Evolutionary conservation across 441 rosid genomes (phyloP), one percentile per base, ranked within the genome.

Genomic region (Geranium incanum): DNA sequence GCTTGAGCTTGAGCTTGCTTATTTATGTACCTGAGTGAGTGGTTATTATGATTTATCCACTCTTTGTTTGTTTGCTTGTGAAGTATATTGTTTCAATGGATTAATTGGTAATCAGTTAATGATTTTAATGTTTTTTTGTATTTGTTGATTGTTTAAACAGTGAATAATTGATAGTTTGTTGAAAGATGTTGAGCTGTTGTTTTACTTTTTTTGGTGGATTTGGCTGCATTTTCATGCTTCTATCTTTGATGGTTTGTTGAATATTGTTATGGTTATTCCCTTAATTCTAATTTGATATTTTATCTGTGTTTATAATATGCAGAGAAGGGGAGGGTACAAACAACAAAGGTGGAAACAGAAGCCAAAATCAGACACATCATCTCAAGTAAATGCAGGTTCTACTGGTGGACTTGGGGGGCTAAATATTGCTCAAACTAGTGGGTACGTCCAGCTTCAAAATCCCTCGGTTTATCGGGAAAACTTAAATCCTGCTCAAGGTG

Each of bases 321-420:
- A 88, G 94, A 71, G 66, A 68, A 75, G 70, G 68, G 81, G 70
- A 59, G 75, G 71, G 62, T 66, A 69, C 66, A 33, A 67, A 74
- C 80, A 66, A 41, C 81, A 76, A n/a, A 70, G n/a, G 65, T 65
- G 84, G 88, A 75, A 78, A 69, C 77, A 55, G 48, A 71, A 75
- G 74, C 33, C 78, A 41, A 70, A 39, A 19, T 66, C 69, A 28
- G 71, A 79, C 23, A 60, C 8, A 3, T 6, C 79, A 59, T 84
- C 84, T 67, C 72, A 72, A 18, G 75, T 73, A 13, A 68, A 76
- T 5, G 76, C 84, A 3, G 50, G 77, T 3, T 77, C 38, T 77
- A 72, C 74, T 63, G 85, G 85, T 64, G 79, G 79, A 72, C 41
- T 91, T 43, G 85, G 82, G 16, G 84, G 76, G 38, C 74, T 91